phyloP scores from a whole-genome alignment of 306 rosid genomes.

The Rubus idaeus region DNA sequence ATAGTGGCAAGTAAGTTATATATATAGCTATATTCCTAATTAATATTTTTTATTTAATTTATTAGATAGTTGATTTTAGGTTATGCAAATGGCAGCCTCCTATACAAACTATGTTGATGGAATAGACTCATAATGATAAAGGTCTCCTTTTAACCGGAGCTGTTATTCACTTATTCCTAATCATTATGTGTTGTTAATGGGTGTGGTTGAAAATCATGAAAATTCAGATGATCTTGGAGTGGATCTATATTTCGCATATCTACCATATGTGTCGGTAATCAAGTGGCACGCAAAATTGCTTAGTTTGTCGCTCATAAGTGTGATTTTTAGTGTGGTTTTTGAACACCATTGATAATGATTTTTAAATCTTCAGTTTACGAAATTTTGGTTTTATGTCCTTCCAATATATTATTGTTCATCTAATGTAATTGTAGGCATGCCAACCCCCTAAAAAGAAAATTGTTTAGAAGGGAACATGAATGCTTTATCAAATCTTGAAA shows the following conservation, averaged over 20 bases:
- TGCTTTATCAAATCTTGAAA: not conserved
- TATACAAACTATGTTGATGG: not conserved
- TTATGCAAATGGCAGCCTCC: not conserved
- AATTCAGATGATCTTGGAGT: too few species aligned
- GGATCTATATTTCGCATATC: too few species aligned
- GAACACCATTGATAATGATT: too few species aligned
- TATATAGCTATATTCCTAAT: not conserved
- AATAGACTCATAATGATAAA: not conserved
- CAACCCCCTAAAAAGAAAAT: not conserved
- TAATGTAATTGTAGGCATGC: not conserved
- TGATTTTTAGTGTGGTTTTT: too few species aligned
- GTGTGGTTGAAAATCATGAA: too few species aligned
- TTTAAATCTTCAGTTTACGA: too few species aligned
- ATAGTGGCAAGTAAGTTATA: not conserved
- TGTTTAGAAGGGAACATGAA: not conserved
- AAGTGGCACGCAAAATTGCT: too few species aligned
- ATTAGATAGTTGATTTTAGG: not conserved
- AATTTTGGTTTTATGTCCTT: too few species aligned
- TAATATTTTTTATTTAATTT: not conserved
- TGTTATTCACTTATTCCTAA: not conserved
- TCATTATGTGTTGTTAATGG: not conserved
- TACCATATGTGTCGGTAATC: too few species aligned
- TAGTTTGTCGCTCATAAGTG: too few species aligned
- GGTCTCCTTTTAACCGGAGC: not conserved
- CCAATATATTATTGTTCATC: too few species aligned